These are phyloP conservation scores for Suhomyces chickasaworum DNA, from an alignment of 1,139 yeast species.

Conservation along the genomic window DNA sequence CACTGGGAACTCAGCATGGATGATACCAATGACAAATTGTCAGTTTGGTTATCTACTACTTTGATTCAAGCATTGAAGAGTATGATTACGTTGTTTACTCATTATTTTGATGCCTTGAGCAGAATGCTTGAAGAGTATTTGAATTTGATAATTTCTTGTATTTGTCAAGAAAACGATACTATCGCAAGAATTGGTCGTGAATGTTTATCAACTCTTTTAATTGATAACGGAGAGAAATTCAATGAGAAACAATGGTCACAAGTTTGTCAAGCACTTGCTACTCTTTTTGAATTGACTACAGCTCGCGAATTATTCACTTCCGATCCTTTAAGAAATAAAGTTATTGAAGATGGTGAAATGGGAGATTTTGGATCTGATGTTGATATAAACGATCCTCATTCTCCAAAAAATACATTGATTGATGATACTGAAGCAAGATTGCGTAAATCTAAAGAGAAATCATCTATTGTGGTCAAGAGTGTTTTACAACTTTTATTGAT, in stretches of 20 bases:
- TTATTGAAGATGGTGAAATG: constrained; percentile 21
- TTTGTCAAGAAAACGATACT: constrained; percentile 95
- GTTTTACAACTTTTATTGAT: constrained; percentile 87
- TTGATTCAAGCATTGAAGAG: constrained; percentile 92
- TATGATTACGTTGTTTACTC: constrained; percentile 79
- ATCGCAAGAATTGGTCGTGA: constrained; percentile 93
- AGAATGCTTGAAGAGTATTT: constrained; percentile 76
- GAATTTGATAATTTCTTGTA: constrained; percentile 78
- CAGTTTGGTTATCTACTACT: constrained; percentile 96
- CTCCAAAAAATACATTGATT: constrained; percentile 15
- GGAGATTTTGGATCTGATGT: constrained; percentile 19
- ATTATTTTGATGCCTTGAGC: constrained; percentile 74
- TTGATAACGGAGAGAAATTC: constrained; percentile 73
- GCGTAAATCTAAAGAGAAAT: constrained; percentile 54
- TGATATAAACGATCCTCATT: constrained; percentile 18
- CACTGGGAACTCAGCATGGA: constrained; percentile 74
- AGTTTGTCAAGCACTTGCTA: constrained; percentile 62
- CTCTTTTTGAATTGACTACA: constrained; percentile 77
- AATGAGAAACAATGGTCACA: constrained; percentile 71
- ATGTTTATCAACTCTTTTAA: constrained; percentile 75
- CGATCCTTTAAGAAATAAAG: constrained; percentile 52
- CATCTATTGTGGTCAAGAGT: constrained; percentile 87
- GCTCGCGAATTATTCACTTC: constrained; percentile 80
- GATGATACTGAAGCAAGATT: constrained; percentile 30
- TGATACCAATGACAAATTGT: constrained; percentile 70